phyloP scores from a whole-genome alignment of 495 filamentous ascomycete genomes.

The Chaetomium fimeti region DNA sequence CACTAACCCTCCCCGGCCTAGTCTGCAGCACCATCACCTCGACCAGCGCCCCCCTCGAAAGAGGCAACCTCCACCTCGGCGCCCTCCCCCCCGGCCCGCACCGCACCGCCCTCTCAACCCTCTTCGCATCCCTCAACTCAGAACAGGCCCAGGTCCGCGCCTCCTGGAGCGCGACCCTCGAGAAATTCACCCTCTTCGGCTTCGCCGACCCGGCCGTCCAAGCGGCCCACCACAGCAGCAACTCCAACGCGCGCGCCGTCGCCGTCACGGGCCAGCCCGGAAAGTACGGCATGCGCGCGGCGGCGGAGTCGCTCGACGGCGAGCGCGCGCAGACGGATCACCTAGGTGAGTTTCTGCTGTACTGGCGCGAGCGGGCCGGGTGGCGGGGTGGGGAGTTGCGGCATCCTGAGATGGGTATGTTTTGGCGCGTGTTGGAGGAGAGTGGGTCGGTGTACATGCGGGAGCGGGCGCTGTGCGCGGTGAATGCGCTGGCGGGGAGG shows the following conservation, averaged over 20 bases:
- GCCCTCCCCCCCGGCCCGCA: neutral
- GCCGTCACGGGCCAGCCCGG: neutral
- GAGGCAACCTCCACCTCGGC: neutral
- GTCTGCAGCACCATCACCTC: slow-evolving; percentile 1
- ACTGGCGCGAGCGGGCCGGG: slow-evolving; percentile 2
- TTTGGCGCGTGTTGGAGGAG: neutral
- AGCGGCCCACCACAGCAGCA: neutral
- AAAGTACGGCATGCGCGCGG: neutral
- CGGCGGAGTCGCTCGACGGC: neutral
- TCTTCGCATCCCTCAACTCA: neutral
- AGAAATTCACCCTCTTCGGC: slow-evolving; percentile 6
- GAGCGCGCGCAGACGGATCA: slow-evolving; percentile 7
- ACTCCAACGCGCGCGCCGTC: neutral
- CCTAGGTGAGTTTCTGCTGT: slow-evolving; percentile 5
- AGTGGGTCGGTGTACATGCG: neutral
- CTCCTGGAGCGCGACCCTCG: slow-evolving; percentile 7
- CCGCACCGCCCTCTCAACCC: neutral
- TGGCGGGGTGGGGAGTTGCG: neutral
- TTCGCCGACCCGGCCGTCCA: neutral
- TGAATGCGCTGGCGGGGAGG: slow-evolving; percentile 7
- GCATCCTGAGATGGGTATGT: neutral
- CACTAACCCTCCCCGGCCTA: slow-evolving; percentile 3
- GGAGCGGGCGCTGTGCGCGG: slow-evolving; percentile 6
- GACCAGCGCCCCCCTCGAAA: neutral
- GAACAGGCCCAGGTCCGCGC: neutral